These are phyloP conservation scores for Balansia obtecta DNA, from an alignment of 2,329 filamentous ascomycete species.

Conservation along the genomic window DNA sequence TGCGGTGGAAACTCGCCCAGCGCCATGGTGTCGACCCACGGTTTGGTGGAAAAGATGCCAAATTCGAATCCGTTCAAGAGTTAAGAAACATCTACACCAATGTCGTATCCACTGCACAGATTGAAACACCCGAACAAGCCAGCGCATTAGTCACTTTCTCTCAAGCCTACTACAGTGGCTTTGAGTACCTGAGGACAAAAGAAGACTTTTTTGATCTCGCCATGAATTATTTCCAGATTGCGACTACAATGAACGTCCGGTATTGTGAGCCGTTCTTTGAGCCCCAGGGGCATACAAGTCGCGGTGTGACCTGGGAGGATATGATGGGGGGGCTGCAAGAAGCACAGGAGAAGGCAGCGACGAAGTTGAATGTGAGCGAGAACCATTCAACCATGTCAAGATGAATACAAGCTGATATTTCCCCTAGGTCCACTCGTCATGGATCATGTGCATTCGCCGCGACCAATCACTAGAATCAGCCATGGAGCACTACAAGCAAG, in stretches of 20 bases:
- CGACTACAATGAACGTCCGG: constrained; percentile 48
- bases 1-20: constrained; percentile 55
- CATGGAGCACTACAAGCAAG: constrained; percentile 41
- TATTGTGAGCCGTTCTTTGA: constrained; percentile 72
- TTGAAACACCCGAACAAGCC: constrained; percentile 24
- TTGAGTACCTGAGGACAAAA: constrained; percentile 54
- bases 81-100: constrained; percentile 40
- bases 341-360: constrained; percentile 45
- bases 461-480: constrained; percentile 62
- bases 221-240: constrained; percentile 55
- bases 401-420: neutral
- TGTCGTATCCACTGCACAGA: constrained; percentile 48
- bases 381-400: neutral
- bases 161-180: constrained; percentile 67
- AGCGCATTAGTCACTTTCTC: constrained; percentile 37
- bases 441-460: constrained; percentile 61
- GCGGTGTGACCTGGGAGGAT: constrained; percentile 47
- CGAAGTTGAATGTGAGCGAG: constrained; percentile 20
- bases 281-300: constrained; percentile 55
- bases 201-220: constrained; percentile 61
- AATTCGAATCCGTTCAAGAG: constrained; percentile 36
- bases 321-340: constrained; percentile 49
- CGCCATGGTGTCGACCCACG: constrained; percentile 52
- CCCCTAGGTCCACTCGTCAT: constrained; percentile 48
- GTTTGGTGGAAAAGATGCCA: constrained; percentile 23